Conservation (phyloP, 805 yeast species). For the Candida chauliodis region DNA sequence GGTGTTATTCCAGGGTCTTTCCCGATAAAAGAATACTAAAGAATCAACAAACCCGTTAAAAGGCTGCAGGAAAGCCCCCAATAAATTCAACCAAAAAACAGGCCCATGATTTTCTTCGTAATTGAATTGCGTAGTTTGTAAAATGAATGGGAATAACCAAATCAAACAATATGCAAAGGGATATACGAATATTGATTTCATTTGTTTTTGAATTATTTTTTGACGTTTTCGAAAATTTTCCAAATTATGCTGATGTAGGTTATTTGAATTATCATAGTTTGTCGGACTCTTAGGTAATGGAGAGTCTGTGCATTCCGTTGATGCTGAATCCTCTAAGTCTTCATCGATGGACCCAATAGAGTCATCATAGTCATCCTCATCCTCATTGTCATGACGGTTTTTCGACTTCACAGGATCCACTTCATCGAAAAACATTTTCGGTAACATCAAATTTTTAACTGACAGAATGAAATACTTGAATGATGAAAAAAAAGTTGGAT, state of each 20-base stretch:
- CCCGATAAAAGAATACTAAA: conserved; percentile 70
- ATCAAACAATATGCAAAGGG: conserved; percentile 77
- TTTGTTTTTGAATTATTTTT: conserved; percentile 66
- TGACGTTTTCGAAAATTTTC: conserved; percentile 61
- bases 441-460: conserved; percentile 22
- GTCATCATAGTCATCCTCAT: conserved; percentile 17
- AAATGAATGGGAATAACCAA: conserved; percentile 78
- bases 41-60: conserved; percentile 77
- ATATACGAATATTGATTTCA: conserved; percentile 75
- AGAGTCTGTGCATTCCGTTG: conserved; percentile 3
- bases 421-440: conserved; percentile 25
- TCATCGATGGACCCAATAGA: conserved; percentile 8
- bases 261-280: conserved; percentile 17
- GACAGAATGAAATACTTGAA: conserved; percentile 24
- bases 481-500: conserved; percentile 33
- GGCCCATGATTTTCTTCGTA: conserved; percentile 48
- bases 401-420: conserved; percentile 4
- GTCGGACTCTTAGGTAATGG: conserved; percentile 7
- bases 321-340: conserved; percentile 11
- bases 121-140: conserved; percentile 55
- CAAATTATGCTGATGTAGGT: conserved; percentile 59
- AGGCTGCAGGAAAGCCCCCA: conserved; percentile 78
- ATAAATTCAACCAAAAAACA: conserved; percentile 57
- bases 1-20: conserved; percentile 69
- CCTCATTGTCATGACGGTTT: conserved; percentile 14